These are phyloP conservation scores for Coemansia sp. DNA, from an alignment of 192 early-diverging fungal species.

Conservation along the genomic window DNA sequence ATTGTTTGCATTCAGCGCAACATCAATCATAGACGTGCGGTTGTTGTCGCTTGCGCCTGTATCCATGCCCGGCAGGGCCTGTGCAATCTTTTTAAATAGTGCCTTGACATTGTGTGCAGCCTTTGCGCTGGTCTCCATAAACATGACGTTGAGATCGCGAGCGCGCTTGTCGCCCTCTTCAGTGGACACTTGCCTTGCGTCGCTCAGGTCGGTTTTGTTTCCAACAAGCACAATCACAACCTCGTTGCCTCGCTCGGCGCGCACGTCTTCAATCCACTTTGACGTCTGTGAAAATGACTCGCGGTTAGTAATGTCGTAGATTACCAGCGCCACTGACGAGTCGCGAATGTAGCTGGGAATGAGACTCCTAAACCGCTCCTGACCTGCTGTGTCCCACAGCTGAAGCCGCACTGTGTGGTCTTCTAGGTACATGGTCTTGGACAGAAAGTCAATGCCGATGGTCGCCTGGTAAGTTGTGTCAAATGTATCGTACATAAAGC, in stretches of 20 bases:
- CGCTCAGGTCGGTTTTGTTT: conserved; percentile 98
- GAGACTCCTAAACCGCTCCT: conserved; percentile 95
- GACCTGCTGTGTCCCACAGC: conserved; percentile 98
- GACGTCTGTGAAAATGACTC: conserved; percentile 94
- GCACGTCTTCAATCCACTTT: conserved; percentile 99
- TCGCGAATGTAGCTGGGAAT: conserved; percentile 99
- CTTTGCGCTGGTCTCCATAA: conserved; percentile 99
- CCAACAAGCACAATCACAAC: conserved; percentile 98
- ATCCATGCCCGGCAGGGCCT: conserved; percentile 76
- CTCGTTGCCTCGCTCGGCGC: conserved; percentile 95
- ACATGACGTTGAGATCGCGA: conserved; percentile 94
- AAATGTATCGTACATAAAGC: conserved; percentile 99
- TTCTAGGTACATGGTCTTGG: conserved; percentile 99
- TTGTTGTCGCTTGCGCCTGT: conserved; percentile 55
- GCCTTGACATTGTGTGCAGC: conserved; percentile 98
- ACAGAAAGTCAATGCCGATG: conserved; percentile 98
- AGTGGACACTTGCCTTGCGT: conserved; percentile 89
- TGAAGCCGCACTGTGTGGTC: conserved; percentile 97
- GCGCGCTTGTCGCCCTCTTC: conserved; percentile 98
- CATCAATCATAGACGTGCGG: conserved; percentile 52
- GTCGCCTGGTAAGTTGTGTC: conserved; percentile 97
- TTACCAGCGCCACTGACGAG: conserved; percentile 94
- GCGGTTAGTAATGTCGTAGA: conserved; percentile 96
- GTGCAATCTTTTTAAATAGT: conserved; percentile 95
- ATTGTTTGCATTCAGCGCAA: conserved; percentile 50